Base-by-base conservation (phyloP, 2,329 filamentous ascomycete genomes). In the Ophiocordyceps unilateralis region DNA sequence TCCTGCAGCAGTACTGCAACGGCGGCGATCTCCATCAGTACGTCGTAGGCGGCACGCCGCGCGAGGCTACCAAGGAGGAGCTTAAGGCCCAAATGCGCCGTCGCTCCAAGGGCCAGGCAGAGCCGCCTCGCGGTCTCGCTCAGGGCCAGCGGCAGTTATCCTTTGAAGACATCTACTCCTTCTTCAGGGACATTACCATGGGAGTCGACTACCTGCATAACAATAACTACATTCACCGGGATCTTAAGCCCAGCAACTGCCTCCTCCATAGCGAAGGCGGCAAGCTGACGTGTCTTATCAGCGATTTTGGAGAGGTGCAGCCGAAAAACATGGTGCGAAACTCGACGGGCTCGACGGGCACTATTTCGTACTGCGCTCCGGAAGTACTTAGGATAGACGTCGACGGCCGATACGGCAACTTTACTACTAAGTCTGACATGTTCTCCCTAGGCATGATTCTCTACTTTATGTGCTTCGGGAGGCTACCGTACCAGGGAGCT, bases 401-500 rank as follows among this genome's bases (percentile, higher is more conserved):
- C 0, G 69, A 68, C 23, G 89, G 89, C 0, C 72, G 72, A 1
- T 89, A 84, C 52, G 87, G 83, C 8, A 94, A 96, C 56, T 98
- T 98, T 54, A 94, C 87, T 0, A 88, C 85, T 22, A 98, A 96
- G 56, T 95, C 88, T 0, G 91, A 98, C 55, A 83, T 98, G n/a
- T 98, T 98, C 60, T 95, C 88, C 1, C 67, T 98, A 0, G 91
- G 91, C 41, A 95, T 98, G 89, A 96, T 96, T 44, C 71, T 98
- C 4, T 93, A 96, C 59, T 98, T 98, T 56, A 82, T 98, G 70
- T 98, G 91, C 58, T 98, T 98, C 57, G 85, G 82, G 1, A 74
- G 81, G 40, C 70, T 98, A 11, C 91, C 91, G 0, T 98, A 96
- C 56, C 69, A 65, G 21, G 83, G 81, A 51, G 85, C 88, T 42